Percentiles rank a stretch among this genome's conserved stretches.
Conservation (phyloP, 2,329 filamentous ascomycete genomes). For the Curvularia verruculosa region DNA sequence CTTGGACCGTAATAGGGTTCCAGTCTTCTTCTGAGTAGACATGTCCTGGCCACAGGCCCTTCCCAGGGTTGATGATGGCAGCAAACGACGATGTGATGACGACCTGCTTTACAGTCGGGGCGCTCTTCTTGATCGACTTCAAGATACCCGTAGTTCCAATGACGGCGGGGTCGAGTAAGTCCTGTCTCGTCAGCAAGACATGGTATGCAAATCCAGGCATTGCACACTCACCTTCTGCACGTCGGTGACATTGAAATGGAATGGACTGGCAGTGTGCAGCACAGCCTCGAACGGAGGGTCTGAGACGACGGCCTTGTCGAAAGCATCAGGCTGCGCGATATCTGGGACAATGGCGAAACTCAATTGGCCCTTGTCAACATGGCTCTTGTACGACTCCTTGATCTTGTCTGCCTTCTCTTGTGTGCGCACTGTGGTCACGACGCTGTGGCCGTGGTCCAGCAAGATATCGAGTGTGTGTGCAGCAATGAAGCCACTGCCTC, state of each 20-base stretch:
- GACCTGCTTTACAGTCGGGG: conserved; percentile 72
- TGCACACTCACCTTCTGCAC: conserved; percentile 63
- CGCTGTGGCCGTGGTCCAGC: conserved; percentile 62
- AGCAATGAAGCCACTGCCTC: conserved; percentile 69
- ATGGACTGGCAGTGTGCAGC: conserved; percentile 60
- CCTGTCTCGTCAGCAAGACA: conserved; percentile 28
- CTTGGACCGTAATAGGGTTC: conserved; percentile 62
- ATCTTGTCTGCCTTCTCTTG: conserved; percentile 68
- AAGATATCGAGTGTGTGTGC: conserved; percentile 67
- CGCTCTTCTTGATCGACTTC: conserved; percentile 58
- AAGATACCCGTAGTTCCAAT: conserved; percentile 69
- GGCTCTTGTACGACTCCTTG: conserved; percentile 58
- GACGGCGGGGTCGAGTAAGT: conserved; percentile 65
- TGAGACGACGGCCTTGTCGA: conserved; percentile 65
- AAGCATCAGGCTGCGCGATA: conserved; percentile 72
- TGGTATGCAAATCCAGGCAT: rapidly evolving
- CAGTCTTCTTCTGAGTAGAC: conserved; percentile 62
- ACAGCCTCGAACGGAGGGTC: conserved; percentile 73
- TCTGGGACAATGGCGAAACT: conserved; percentile 73
- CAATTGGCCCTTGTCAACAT: conserved; percentile 61
- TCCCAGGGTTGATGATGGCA: conserved; percentile 64
- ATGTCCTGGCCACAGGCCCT: conserved; percentile 57
- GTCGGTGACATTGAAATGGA: conserved; percentile 74
- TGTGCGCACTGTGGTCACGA: conserved; percentile 67
- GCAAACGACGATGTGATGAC: conserved; percentile 74